Evolutionary conservation across 768 basidiomycete species (phyloP).

Genomic region (Suillus brevipes): DNA sequence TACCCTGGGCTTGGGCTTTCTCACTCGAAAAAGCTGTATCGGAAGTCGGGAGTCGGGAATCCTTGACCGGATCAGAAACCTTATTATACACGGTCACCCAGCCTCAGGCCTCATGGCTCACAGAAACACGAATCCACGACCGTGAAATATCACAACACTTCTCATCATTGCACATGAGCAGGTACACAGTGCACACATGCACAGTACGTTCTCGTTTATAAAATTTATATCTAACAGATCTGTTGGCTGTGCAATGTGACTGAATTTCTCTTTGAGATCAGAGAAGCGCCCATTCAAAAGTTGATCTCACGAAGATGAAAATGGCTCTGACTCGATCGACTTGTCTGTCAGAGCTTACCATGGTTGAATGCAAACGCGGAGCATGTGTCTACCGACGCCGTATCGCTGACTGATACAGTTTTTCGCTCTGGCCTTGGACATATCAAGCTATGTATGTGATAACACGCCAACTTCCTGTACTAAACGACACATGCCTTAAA

Average conservation of each 20-base stretch:
- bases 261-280: not conserved
- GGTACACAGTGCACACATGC: not conserved
- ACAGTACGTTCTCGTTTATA: not conserved
- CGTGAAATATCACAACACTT: not conserved
- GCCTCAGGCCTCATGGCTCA: not conserved
- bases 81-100: not conserved
- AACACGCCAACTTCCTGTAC: not conserved
- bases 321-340: not conserved
- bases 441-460: not conserved
- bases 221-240: not conserved
- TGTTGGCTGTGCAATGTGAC: not conserved
- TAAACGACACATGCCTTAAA: not conserved
- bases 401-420: not conserved
- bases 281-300: not conserved
- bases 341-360: not conserved
- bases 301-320: not conserved
- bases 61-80: constrained; percentile 3
- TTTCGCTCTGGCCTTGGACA: not conserved
- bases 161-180: not conserved
- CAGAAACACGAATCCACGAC: not conserved
- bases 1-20: no score
- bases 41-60: constrained; percentile 3
- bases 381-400: not conserved
- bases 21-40: not conserved
- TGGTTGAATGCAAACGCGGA: not conserved